phyloP scores from a whole-genome alignment of 331 rosid species.

The Rhamnella rubrinervis region DNA sequence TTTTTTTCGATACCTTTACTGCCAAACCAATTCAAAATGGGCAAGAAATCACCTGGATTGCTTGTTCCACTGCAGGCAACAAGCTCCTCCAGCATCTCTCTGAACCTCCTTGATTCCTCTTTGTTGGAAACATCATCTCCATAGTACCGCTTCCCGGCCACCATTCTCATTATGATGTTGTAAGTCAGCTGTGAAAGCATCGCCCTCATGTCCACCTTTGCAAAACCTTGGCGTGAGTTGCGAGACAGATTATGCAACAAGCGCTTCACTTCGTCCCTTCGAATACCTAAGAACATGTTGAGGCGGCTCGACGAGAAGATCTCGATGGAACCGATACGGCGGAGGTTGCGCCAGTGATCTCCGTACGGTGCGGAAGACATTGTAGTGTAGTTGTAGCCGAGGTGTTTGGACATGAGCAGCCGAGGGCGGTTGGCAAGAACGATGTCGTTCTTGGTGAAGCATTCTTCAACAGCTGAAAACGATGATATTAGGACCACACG shows the following conservation, averaged over 20 bases:
- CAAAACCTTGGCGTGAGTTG: background rate
- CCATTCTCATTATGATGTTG: slow-evolving; percentile 39
- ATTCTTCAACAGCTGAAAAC: slow-evolving; percentile 14
- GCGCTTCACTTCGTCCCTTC: slow-evolving; percentile 40
- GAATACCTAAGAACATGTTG: slow-evolving; percentile 8
- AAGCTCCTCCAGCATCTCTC: background rate
- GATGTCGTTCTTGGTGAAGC: slow-evolving; percentile 42
- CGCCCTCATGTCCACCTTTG: slow-evolving; percentile 19
- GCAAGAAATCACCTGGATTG: slow-evolving; percentile 35
- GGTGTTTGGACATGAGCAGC: slow-evolving; percentile 1
- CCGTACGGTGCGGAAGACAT: slow-evolving; percentile 34
- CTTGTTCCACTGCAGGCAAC: slow-evolving; percentile 20
- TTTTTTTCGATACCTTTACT: slow-evolving; percentile 17
- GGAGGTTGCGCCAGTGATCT: slow-evolving; percentile 51
- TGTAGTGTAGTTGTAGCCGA: slow-evolving; percentile 30
- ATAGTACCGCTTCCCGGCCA: slow-evolving; percentile 30
- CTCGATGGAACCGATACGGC: slow-evolving; percentile 30
- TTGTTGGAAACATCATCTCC: slow-evolving; percentile 2
- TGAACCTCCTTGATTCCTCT: background rate
- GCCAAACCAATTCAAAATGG: slow-evolving; percentile 34
- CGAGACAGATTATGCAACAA: slow-evolving; percentile 8
- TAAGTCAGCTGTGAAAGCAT: slow-evolving; percentile 30
- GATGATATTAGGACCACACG: slow-evolving; percentile 46
- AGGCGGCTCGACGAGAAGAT: slow-evolving; percentile 35
- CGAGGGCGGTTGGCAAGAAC: slow-evolving; percentile 37